Evolutionary conservation across 75 land plant genomes (phyloP).

Genomic region (Chamaecyparis obtusa): DNA sequence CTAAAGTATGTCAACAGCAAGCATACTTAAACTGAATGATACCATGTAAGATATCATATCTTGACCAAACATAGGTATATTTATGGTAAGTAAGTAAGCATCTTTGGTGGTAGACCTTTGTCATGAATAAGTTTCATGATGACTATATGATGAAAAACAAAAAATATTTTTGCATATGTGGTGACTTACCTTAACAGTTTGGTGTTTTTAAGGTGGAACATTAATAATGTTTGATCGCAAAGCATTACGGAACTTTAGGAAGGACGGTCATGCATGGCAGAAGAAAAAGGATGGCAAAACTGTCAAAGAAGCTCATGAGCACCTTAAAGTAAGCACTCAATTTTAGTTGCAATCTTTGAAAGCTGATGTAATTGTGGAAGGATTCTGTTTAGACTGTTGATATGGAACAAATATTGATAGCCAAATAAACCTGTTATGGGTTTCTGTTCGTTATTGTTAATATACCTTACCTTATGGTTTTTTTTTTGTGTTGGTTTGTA

Average conservation of each 20-base stretch:
- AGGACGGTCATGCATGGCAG: slow-evolving; percentile 91
- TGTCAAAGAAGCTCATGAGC: slow-evolving; percentile 91
- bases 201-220: slow-evolving; percentile 52
- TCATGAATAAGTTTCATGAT: neutral
- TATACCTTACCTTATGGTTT: neutral
- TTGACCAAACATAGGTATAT: neutral
- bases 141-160: neutral
- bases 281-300: slow-evolving; percentile 94
- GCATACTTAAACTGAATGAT: neutral
- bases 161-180: neutral
- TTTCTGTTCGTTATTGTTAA: neutral
- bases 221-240: slow-evolving; percentile 81
- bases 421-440: neutral
- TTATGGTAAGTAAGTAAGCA: neutral
- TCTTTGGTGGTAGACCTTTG: neutral
- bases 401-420: neutral
- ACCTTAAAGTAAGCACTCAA: slow-evolving; percentile 61
- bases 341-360: neutral
- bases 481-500: neutral
- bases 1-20: neutral
- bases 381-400: neutral
- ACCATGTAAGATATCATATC: neutral
- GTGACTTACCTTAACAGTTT: neutral
- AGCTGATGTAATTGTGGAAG: neutral
- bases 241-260: slow-evolving; percentile 76